These are phyloP conservation scores for Cryoendolithus antarcticus DNA, from an alignment of 2,329 filamentous ascomycete species.

Conservation along the genomic window DNA sequence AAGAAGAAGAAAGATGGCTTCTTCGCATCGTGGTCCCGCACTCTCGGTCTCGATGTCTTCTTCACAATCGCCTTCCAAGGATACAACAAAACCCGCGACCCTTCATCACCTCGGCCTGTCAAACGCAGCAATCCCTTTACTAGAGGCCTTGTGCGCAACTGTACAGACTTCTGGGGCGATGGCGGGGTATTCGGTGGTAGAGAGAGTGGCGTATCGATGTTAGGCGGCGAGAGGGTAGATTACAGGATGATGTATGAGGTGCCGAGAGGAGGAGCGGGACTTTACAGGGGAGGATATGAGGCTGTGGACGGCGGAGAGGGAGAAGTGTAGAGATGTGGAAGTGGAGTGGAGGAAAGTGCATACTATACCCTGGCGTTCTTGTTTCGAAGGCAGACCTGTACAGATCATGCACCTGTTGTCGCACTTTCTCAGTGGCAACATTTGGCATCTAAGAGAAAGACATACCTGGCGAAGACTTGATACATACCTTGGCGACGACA, in stretches of 20 bases:
- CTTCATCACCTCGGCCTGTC: neutral
- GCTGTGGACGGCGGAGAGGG: conserved; percentile 45
- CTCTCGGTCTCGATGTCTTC: conserved; percentile 87
- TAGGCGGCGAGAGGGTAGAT: conserved; percentile 70
- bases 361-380: too few relatives aligned
- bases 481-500: too few relatives aligned
- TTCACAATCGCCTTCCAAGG: conserved; percentile 77
- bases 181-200: conserved; percentile 67
- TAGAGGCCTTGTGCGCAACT: conserved; percentile 73
- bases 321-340: conserved; percentile 8
- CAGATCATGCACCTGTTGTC: too few relatives aligned
- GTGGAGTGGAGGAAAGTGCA: too few relatives aligned
- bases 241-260: conserved; percentile 85
- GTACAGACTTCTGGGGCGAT: conserved; percentile 94
- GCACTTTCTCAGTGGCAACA: too few relatives aligned
- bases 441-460: too few relatives aligned
- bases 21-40: conserved; percentile 65
- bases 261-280: conserved; percentile 52
- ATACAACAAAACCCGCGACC: conserved; percentile 30
- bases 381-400: too few relatives aligned
- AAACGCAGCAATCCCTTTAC: conserved; percentile 68
- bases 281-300: conserved; percentile 47
- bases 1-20: conserved; percentile 51
- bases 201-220: conserved; percentile 58
- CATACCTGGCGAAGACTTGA: too few relatives aligned